Evolutionary conservation across 352 stramenopile genomes (phyloP).

Genomic region (Globisporangium okanoganense): DNA sequence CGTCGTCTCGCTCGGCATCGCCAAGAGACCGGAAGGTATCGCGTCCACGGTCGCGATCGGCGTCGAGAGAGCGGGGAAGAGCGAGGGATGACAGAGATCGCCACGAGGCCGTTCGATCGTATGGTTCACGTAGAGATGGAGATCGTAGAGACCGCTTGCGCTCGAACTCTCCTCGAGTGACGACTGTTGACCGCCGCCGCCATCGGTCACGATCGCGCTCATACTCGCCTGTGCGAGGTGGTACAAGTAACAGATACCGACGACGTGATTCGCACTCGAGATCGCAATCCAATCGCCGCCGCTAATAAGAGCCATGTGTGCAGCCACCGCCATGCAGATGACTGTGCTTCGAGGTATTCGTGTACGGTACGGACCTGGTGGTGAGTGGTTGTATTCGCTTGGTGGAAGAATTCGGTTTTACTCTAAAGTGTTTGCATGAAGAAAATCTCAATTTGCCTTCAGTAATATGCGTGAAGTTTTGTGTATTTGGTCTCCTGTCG

Average conservation of each 20-base stretch:
- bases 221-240: neutral
- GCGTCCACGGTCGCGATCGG: constrained; percentile 1
- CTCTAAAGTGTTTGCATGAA: too few relatives aligned
- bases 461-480: neutral
- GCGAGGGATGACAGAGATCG: neutral
- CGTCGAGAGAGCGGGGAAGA: neutral
- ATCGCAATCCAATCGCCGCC: neutral
- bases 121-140: neutral
- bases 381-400: too few relatives aligned
- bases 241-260: neutral
- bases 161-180: neutral
- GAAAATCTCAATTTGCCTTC: neutral
- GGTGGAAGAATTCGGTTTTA: too few relatives aligned
- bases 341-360: too few relatives aligned
- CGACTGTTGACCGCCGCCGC: neutral
- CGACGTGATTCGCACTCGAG: neutral
- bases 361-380: too few relatives aligned
- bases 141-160: neutral
- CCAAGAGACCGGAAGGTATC: neutral
- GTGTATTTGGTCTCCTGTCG: neutral
- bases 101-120: too few relatives aligned
- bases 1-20: neutral
- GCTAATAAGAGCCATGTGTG: neutral
- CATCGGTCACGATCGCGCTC: neutral
- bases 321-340: neutral